Evolutionary conservation across 2,329 filamentous ascomycete genomes (phyloP), one percentile per base, ranked within the genome.

Genomic region (Botrytis galanthina): DNA sequence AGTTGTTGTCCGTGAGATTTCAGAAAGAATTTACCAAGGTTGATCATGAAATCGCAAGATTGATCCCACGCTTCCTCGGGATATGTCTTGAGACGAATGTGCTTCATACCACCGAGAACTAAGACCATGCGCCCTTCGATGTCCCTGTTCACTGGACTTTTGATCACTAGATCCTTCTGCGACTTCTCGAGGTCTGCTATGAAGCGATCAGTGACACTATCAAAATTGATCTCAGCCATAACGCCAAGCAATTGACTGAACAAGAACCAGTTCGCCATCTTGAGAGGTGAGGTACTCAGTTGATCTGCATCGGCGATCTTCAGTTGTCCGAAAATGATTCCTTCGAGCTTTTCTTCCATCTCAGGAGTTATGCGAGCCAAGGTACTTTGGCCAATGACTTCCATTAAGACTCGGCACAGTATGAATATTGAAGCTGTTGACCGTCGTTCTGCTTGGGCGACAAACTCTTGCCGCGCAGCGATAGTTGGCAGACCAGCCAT

Each of bases 401-500:
- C 94, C 72, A 98, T 92, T 68, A 99, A 85, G 12, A 98, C 95
- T 44, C 96, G 90, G 80, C 96, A 99, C 4, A 99, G 88, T 32
- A 99, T 93, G 80, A 97, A 99, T 68, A 98, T 97, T 1, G 97
- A 98, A 5, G 97, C 93, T 0, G 93, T 97, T 8, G 95, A 97
- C 59, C 94, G 91, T 70, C 95, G 91, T 83, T 99, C 96, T 4
- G 93, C 92, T 78, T 95, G 88, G 22, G 91, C 88, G 59, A 95
- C 90, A 77, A 89, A 91, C 77, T 94, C 92, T 79, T 94, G 92
- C 42, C 86, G 83, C 37, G 83, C 79, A 29, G 85, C 82, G 44
- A 86, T 79, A 35, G 80, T 80, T 66, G 79, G 77, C 54, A 70
- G 75, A 67, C 54, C 74, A 29, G 71, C 70, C 59, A 74, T 37